These are phyloP conservation scores for Ceratopteris richardii DNA, from an alignment of 75 land plant genomes.

Conservation along the genomic window DNA sequence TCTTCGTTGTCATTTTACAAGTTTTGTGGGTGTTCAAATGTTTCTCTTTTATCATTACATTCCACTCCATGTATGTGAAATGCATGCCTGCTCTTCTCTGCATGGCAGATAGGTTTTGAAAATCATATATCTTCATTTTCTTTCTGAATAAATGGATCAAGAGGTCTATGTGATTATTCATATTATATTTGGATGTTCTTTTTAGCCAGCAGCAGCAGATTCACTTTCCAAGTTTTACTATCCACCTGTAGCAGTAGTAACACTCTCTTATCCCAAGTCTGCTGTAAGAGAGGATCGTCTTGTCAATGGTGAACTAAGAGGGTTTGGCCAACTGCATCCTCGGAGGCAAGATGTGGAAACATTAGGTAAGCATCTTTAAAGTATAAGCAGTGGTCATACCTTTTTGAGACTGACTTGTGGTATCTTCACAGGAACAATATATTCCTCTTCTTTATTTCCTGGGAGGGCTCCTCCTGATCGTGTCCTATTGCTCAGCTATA, in stretches of 20 bases:
- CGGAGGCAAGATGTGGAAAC: conserved; percentile 96
- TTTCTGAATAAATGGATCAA: too few species aligned
- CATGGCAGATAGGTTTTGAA: too few species aligned
- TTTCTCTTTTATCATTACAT: too few species aligned
- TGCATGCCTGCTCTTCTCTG: too few species aligned
- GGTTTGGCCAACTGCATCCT: conserved; percentile 98
- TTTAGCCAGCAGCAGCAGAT: conserved; percentile 66
- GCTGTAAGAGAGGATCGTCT: conserved; percentile 75
- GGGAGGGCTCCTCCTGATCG: conserved; percentile 79
- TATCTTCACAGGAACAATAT: conserved; percentile 69
- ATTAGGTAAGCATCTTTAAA: conserved; percentile 36
- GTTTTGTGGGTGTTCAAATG: too few species aligned
- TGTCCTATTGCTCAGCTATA: conserved; percentile 78
- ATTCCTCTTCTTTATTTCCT: conserved; percentile 91
- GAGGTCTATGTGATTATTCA: too few species aligned
- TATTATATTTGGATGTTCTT: too few species aligned
- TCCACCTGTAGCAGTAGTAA: conserved; percentile 84
- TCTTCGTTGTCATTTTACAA: too few species aligned
- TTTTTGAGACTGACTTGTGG: not conserved
- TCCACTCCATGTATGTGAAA: too few species aligned
- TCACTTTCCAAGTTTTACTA: conserved; percentile 73
- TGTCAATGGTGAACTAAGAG: conserved; percentile 75
- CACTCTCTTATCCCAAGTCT: conserved; percentile 81
- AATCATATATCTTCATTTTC: too few species aligned
- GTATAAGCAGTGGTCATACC: not conserved